These are phyloP conservation scores for Aspergillus flavus DNA, from an alignment of 2,329 filamentous ascomycete species.

Conservation along the genomic window DNA sequence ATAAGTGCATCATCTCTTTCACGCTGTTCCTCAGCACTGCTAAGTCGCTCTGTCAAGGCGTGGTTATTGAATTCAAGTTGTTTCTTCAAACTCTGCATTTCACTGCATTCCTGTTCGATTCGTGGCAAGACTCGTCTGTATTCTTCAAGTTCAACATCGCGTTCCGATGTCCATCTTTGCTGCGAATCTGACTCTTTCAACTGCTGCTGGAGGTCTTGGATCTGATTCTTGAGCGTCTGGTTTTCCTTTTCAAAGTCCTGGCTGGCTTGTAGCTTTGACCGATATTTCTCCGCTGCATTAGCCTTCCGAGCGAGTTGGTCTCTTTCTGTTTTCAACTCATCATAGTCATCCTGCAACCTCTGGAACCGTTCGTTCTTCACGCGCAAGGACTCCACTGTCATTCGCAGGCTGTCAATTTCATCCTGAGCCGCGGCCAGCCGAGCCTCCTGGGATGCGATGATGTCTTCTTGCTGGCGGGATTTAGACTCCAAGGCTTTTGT, in stretches of 20 bases:
- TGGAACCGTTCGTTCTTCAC: slow-evolving; percentile 50
- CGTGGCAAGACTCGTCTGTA: slow-evolving; percentile 49
- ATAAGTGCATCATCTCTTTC: slow-evolving; percentile 45
- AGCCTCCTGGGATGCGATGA: slow-evolving; percentile 71
- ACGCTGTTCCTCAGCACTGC: slow-evolving; percentile 47
- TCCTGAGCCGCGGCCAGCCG: slow-evolving; percentile 59
- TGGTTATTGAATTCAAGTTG: slow-evolving; percentile 53
- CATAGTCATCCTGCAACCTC: slow-evolving; percentile 53
- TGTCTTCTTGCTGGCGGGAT: slow-evolving; percentile 65
- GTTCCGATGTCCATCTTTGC: slow-evolving; percentile 43
- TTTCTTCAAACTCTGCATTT: slow-evolving; percentile 52
- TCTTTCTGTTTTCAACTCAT: slow-evolving; percentile 51
- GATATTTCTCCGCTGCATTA: slow-evolving; percentile 53
- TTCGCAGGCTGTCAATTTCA: slow-evolving; percentile 47
- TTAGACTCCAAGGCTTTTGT: slow-evolving; percentile 50
- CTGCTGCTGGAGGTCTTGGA: slow-evolving; percentile 50
- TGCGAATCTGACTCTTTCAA: slow-evolving; percentile 49
- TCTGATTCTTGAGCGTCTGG: slow-evolving; percentile 47
- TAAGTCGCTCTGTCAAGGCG: slow-evolving; percentile 47
- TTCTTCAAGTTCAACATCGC: slow-evolving; percentile 46
- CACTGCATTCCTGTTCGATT: slow-evolving; percentile 52
- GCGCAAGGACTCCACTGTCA: slow-evolving; percentile 47
- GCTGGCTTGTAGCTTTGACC: slow-evolving; percentile 52
- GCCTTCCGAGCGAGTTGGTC: slow-evolving; percentile 51
- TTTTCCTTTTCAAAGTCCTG: slow-evolving; percentile 54